Base-by-base conservation (phyloP, 768 basidiomycete genomes). In the Suillus alpinus region DNA sequence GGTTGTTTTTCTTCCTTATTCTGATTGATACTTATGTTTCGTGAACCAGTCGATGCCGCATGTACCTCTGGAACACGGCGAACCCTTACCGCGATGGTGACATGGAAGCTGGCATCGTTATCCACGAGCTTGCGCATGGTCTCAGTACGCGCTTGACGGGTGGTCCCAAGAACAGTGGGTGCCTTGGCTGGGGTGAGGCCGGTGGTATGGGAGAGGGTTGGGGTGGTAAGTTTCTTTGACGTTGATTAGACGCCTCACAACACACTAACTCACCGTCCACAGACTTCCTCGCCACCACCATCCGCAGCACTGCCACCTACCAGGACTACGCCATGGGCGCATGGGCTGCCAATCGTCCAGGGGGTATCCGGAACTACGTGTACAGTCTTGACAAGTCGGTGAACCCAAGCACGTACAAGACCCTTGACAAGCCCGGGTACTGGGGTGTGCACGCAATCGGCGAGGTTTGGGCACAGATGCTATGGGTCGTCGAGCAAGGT, bases 121-220 rank as follows among this genome's bases (percentile, higher is more conserved):
- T 98, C 60, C 94, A 95, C 74, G 93, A 95, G 74, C 70, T 91
- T 65, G 78, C 82, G 56, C 96, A 99, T 73, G 96, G 96, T 62
- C 77, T 98, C 52, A 94, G 91, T 70, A 99, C 94, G 3, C 90
- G 96, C 68, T 73, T 98, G 63, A 98, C 96, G 7, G 96, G 96
- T 73, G 96, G 96, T 3, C 95, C 95, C 0, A 81, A 85, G 58
- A 92, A 96, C 77, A 95, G 93, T 34, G 92, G 91, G 2, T 97
- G 95, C 72, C 86, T 98, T 59, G 94, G 93, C 12, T 98, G 91
- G 88, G 95, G 96, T 56, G 95, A 98, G 78, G 82, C 87, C 31
- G 96, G 96, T 41, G 96, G 95, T 29, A 98, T 98, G 95, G 95
- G 95, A 65, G 94, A 97, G 76, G 95, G 95, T 14, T 97, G 95